Percentiles rank a stretch among this genome's conserved stretches.
Evolutionary conservation across 108 stramenopile genomes (phyloP).

Genomic region (Skeletonema costatum): DNA sequence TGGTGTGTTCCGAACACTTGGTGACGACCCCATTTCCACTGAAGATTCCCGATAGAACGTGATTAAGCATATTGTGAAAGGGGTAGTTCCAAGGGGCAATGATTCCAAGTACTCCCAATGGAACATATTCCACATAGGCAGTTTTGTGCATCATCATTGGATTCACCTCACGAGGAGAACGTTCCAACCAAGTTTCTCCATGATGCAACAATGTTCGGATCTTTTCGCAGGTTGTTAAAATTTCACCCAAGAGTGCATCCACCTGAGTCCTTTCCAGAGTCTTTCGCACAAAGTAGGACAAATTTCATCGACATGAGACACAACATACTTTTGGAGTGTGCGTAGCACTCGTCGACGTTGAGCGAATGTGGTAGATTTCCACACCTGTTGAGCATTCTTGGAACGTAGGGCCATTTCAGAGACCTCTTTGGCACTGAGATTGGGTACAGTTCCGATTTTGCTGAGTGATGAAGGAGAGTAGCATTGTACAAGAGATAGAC

Average conservation of each 20-base stretch:
- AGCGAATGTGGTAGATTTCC: slow-evolving; percentile 88
- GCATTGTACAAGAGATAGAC: slow-evolving; percentile 80
- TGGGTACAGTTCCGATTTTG: slow-evolving; percentile 80
- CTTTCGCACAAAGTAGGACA: slow-evolving; percentile 82
- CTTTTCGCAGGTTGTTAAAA: slow-evolving; percentile 97
- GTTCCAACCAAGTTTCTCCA: slow-evolving; percentile 89
- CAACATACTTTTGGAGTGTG: slow-evolving; percentile 92
- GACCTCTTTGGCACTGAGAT: slow-evolving; percentile 82
- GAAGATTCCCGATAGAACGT: slow-evolving; percentile 93
- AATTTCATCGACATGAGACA: slow-evolving; percentile 88
- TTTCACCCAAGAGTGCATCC: slow-evolving; percentile 95
- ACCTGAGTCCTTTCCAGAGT: slow-evolving; percentile 92
- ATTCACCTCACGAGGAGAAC: slow-evolving; percentile 77
- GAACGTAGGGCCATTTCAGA: slow-evolving; percentile 75
- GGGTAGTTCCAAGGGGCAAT: slow-evolving; percentile 99
- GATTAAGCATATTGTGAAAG: slow-evolving; percentile 97
- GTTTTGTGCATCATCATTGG: slow-evolving; percentile 96
- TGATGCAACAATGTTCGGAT: slow-evolving; percentile 84
- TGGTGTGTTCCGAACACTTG: slow-evolving; percentile 96
- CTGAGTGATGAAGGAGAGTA: slow-evolving; percentile 91
- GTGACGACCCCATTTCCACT: slow-evolving; percentile 97
- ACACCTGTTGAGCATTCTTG: slow-evolving; percentile 83
- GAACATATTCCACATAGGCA: slow-evolving; percentile 96
- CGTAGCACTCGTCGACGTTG: slow-evolving; percentile 90
- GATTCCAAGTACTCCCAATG: slow-evolving; percentile 94